A percentile compares a stretch with the other conserved stretches of the same genome.
phyloP scores from a whole-genome alignment of 1,139 yeast genomes.

The Nakaseomyces uthaithaninus region DNA sequence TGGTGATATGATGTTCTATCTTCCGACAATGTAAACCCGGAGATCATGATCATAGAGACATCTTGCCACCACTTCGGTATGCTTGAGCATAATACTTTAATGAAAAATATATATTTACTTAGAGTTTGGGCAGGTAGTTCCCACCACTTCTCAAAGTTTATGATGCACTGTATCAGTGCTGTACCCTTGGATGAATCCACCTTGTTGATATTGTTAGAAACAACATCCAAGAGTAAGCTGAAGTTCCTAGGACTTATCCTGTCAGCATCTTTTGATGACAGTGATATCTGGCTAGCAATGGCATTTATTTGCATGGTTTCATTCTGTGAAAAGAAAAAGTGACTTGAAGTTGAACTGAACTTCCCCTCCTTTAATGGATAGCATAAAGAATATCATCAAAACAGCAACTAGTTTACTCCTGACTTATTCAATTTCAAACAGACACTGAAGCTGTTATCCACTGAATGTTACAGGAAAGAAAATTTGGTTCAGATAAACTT shows the following conservation, averaged over 20 bases:
- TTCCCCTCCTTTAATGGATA: too few relatives aligned
- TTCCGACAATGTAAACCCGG: constrained; percentile 42
- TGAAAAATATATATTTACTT: constrained; percentile 55
- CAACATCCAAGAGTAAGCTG: constrained; percentile 37
- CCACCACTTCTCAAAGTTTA: constrained; percentile 54
- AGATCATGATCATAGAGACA: constrained; percentile 57
- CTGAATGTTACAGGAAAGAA: too few relatives aligned
- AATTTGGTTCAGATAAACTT: too few relatives aligned
- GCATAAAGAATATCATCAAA: too few relatives aligned
- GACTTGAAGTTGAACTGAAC: too few relatives aligned
- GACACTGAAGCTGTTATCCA: too few relatives aligned
- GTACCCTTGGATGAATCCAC: constrained; percentile 40
- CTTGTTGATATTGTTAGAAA: constrained; percentile 46
- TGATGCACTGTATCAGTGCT: constrained; percentile 42
- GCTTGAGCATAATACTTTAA: constrained; percentile 72
- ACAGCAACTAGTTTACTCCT: too few relatives aligned
- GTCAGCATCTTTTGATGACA: constrained; percentile 38
- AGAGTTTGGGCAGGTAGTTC: constrained; percentile 36
- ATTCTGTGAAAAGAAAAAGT: constrained; percentile 25
- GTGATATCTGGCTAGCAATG: constrained; percentile 40
- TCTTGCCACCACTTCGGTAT: constrained; percentile 85
- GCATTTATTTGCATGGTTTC: constrained; percentile 39
- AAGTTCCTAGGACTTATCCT: constrained; percentile 38
- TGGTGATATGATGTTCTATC: constrained; percentile 51
- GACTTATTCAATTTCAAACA: too few relatives aligned